Conservation (phyloP, 2,329 filamentous ascomycete species). For the Ambrosiella beaveri region DNA sequence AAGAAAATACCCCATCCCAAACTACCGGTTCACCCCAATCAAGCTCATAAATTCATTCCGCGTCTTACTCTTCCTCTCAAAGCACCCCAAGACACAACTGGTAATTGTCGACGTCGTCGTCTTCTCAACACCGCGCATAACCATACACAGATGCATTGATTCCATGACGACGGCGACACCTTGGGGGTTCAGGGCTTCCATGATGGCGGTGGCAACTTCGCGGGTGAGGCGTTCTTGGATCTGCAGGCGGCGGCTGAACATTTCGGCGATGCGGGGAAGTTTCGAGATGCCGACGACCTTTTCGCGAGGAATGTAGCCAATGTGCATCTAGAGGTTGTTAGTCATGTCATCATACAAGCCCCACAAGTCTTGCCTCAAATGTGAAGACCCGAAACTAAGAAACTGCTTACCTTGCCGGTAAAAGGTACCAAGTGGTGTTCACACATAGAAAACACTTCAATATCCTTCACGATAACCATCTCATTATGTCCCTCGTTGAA, state of each 20-base stretch:
- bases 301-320: conserved; percentile 86
- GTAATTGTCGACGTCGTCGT: conserved; percentile 75
- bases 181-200: conserved; percentile 81
- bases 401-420: conserved; percentile 57
- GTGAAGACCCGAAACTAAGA: not conserved
- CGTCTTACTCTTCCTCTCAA: conserved; percentile 83
- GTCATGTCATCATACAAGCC: not conserved
- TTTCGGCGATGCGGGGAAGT: conserved; percentile 84
- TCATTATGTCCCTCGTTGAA: conserved; percentile 97
- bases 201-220: conserved; percentile 85
- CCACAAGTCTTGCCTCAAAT: not conserved
- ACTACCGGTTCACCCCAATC: conserved; percentile 37
- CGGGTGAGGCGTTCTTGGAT: conserved; percentile 94
- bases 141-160: conserved; percentile 92
- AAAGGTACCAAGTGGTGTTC: conserved; percentile 97
- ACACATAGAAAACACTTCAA: conserved; percentile 85
- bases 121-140: conserved; percentile 97
- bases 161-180: conserved; percentile 97
- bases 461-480: conserved; percentile 94
- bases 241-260: conserved; percentile 86
- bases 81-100: conserved; percentile 92
- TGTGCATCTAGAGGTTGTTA: conserved; percentile 60
- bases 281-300: conserved; percentile 92
- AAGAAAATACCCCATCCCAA: not conserved
- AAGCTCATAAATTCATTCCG: conserved; percentile 89